Conservation (phyloP, 2,329 filamentous ascomycete genomes). For the Teratosphaeria viscida region DNA sequence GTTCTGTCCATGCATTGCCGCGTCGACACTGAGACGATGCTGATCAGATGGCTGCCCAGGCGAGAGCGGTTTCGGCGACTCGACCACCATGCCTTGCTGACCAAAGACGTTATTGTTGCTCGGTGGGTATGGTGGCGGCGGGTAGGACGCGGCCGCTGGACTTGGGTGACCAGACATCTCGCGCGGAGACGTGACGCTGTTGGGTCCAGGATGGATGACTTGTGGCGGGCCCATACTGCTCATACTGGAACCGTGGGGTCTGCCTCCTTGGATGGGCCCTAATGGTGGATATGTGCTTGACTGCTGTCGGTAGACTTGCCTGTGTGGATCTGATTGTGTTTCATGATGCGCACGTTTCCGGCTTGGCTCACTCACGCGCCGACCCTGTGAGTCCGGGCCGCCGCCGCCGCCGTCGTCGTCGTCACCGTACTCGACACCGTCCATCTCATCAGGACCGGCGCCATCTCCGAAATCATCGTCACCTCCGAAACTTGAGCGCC, state of each 20-base stretch:
- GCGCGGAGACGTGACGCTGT: conserved; percentile 24
- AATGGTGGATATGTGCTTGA: conserved; percentile 70
- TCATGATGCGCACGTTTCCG: conserved; percentile 63
- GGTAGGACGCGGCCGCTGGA: conserved; percentile 11
- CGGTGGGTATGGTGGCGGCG: conserved; percentile 16
- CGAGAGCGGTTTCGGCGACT: conserved; percentile 77
- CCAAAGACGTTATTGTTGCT: conserved; percentile 51
- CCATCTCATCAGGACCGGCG: conserved; percentile 53
- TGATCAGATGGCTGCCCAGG: conserved; percentile 45
- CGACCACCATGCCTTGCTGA: conserved; percentile 58
- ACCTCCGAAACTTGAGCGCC: conserved; percentile 73
- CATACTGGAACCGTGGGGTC: conserved; percentile 20
- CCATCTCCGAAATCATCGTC: conserved; percentile 53
- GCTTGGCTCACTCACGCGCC: conserved; percentile 61
- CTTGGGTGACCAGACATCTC: conserved; percentile 27
- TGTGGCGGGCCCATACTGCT: conserved; percentile 28
- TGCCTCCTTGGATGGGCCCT: conserved; percentile 23
- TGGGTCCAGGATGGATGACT: conserved; percentile 22
- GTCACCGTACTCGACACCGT: conserved; percentile 51
- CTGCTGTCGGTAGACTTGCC: conserved; percentile 53
- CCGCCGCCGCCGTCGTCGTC: conserved; percentile 52
- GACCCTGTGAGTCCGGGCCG: conserved; percentile 38
- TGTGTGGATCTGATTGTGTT: conserved; percentile 42
- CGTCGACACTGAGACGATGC: conserved; percentile 44
- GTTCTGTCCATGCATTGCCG: conserved; percentile 22